Base-by-base conservation (phyloP, 768 basidiomycete species). In the Lactarius psammicola region DNA sequence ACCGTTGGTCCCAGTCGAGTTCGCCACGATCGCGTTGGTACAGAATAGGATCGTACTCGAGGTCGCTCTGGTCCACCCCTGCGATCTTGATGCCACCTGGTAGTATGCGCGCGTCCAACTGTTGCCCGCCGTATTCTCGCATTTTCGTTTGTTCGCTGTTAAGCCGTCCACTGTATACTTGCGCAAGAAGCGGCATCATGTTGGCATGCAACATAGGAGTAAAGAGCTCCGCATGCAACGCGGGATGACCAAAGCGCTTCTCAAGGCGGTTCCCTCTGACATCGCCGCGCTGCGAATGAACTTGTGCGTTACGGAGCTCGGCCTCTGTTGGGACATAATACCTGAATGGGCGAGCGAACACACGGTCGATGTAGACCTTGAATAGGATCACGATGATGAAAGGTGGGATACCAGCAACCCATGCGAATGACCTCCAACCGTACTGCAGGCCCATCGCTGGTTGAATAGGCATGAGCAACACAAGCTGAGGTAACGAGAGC, bases 201-300 rank as follows among this genome's bases (percentile, higher is more conserved):
- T 87, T 88, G 68, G 88, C 86, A 71, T 93, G 92, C 59, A 94
- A 75, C 90, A 92, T 90, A 0, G 90, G 92, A 6, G 92, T 93
- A 77, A 95, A 92, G 55, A 96, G 81, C 60, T 95, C 93, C 15
- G 84, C 77, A 70, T 94, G 86, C 56, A 99, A 81, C 18, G 95
- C 91, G 1, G 97, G 95, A 75, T 99, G 97, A 1, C 95, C 92
- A 78, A 98, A 99, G 33, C 96, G 88, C 74, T 88, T 94, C 78
- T 88, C 88, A 34, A 98, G 84, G 38, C 90, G 84, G 73, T 89
- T 83, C 62, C 88, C 82, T 42, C 82, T 81, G 64, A 82, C 79
- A 74, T 98, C 95, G 1, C 85, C 83, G 56, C 87, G 85, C 60
- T 89, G 85, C 0, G 93, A 92, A 72, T 94, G 84, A 3, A 95